Evolutionary conservation across 306 rosid species (phyloP).

Genomic region (Hippophae tibetana): DNA sequence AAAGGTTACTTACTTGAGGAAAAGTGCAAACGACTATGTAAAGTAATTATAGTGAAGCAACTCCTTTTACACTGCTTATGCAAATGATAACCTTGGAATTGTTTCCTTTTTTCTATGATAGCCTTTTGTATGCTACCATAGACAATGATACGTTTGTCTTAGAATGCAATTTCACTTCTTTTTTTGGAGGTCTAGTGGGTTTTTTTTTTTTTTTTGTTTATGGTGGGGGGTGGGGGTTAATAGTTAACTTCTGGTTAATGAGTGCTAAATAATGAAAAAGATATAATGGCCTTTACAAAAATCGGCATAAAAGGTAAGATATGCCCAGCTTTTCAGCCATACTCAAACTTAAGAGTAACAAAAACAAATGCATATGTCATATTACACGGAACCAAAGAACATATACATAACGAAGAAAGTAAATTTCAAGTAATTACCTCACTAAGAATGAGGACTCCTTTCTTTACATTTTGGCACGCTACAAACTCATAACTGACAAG

Average conservation of each 20-base stretch:
- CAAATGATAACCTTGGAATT: too few species aligned
- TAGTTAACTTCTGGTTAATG: neutral
- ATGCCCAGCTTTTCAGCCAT: neutral
- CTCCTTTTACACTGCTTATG: too few species aligned
- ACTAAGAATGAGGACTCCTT: slow-evolving; percentile 78
- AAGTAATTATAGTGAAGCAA: too few species aligned
- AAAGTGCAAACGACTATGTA: too few species aligned
- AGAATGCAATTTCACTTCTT: too few species aligned
- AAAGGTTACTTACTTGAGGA: too few species aligned
- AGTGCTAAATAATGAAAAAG: too few species aligned
- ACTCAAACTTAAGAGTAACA: too few species aligned
- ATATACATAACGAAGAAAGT: slow-evolving; percentile 13
- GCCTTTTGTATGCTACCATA: too few species aligned
- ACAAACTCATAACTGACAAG: slow-evolving; percentile 87
- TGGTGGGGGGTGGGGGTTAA: neutral
- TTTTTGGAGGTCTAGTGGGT: neutral
- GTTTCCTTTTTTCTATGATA: too few species aligned
- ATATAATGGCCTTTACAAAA: neutral
- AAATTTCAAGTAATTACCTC: slow-evolving; percentile 44
- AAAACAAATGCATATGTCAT: neutral
- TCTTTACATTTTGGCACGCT: slow-evolving; percentile 81
- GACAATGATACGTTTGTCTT: too few species aligned
- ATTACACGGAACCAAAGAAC: neutral
- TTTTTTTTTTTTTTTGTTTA: neutral
- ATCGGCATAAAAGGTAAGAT: neutral